Base-by-base conservation (phyloP, 768 basidiomycete genomes). In the Termitomyces sp. region DNA sequence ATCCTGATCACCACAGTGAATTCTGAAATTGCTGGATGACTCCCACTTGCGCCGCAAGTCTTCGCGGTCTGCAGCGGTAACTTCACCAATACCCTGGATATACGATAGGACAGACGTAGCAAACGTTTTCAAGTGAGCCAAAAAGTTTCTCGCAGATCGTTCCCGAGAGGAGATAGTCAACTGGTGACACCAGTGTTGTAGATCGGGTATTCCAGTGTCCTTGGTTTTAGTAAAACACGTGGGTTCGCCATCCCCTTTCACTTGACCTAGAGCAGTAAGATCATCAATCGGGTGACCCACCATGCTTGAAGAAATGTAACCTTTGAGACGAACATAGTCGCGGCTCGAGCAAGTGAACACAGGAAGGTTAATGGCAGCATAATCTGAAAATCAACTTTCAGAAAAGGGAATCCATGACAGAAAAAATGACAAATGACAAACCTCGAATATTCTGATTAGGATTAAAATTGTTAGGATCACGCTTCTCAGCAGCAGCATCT, bases 281-380 rank as follows among this genome's bases (percentile, higher is more conserved):
- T 48, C 43, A 32, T 56, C 35, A 17, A 46, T 53, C 17, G 42
- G 37, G 32, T 21, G 32, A 23, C 23, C 37, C 21, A 59, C 45
- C 23, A 30, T n/a, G 7, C 34, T 42, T 25, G 14, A 66, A 8
- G 17, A 37, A 16, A 25, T 12, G 8, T 60, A 40, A 75, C 79
- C 78, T 71, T 76, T 82, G 23, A 85, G 64, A 41, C 83, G 72
- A 17, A 83, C 74, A 59, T 86, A 85, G 64, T 86, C 83, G 17
- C 83, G 76, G 40, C 80, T 76, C 1, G 84, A 85, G 55, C 75
- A 78, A 17, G 82, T 83, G 66, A 85, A 85, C 11, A 84, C 82
- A 2, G 84, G 84, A 4, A 86, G 76, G 57, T 85, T 73, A 52
- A 85, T 84, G 1, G 72, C 75, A 28, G 77, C 75, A 59, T 86